Evolutionary conservation across 2,329 filamentous ascomycete genomes (phyloP), one percentile per base, ranked within the genome.

Genomic region (Parastagonospora nodorum): DNA sequence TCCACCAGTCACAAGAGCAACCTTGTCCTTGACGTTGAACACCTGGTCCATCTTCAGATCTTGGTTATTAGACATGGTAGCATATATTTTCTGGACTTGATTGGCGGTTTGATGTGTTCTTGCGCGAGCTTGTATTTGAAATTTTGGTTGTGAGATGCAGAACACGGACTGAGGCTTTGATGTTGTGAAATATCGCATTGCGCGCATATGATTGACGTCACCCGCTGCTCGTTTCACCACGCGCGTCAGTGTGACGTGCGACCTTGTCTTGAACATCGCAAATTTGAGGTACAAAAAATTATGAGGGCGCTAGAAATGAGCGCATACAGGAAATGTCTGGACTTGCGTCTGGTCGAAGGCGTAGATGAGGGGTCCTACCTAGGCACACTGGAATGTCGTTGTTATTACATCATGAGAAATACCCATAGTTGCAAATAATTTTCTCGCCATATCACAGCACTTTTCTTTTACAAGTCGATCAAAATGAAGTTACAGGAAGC

Each of bases 1-100:
- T 44, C 76, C 78, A 31, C 77, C 77, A 2, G 75, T 77, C 2
- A 78, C 69, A 14, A 79, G 60, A 8, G 75, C 77, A 6, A 73
- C 67, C 51, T 72, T 72, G 60, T 64, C 65, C 52, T 74, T 74
- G 51, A 74, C 68, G 61, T 71, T 64, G 57, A 74, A 74, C 28
- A 73, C 64, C 37, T 68, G 51, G 35, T 56, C 56, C 15, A 73
- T 60, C 55, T 67, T 57, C 36, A 74, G 58, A 36, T 73, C 66
- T 19, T 62, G 58, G 50, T 72, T 74, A 54, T 72, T 68, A 28
- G 67, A 65, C 71, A 72, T 72, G 15, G 60, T 65, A 51, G 53
- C 48, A 39, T 61, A 64, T 27, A 48, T 35, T 55, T 51, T 47
- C 51, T 49, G 43, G 2, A 54, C 4, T 49, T 60, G 58, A 24